phyloP scores from a whole-genome alignment of 352 stramenopile genomes.

The Phytophthora citrophthora region DNA sequence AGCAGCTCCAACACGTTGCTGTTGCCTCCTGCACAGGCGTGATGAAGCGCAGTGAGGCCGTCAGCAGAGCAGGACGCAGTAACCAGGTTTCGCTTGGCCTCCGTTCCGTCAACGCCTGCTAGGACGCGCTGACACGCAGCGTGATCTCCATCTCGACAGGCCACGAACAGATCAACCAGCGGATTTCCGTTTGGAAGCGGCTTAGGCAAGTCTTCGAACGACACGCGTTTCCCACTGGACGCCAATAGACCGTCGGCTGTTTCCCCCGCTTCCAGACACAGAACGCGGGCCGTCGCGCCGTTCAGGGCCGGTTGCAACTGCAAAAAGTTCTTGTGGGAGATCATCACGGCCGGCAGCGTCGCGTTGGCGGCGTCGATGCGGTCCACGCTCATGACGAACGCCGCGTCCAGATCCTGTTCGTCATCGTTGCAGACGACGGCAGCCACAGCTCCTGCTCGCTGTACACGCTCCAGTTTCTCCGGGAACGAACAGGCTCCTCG shows the following conservation, averaged over 20 bases:
- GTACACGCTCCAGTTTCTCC: conserved; percentile 68
- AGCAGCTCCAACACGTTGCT: conserved; percentile 57
- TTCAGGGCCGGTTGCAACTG: conserved; percentile 33
- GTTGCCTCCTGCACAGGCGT: conserved; percentile 52
- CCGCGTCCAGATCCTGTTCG: conserved; percentile 41
- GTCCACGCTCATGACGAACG: conserved; percentile 83
- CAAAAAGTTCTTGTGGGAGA: conserved; percentile 53
- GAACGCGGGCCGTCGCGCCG: conserved; percentile 37
- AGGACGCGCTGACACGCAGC: conserved; percentile 47
- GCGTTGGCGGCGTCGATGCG: conserved; percentile 68
- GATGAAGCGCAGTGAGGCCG: conserved; percentile 54
- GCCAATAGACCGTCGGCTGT: conserved; percentile 40
- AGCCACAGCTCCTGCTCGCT: conserved; percentile 58
- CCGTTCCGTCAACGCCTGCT: conserved; percentile 14
- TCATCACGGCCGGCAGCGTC: conserved; percentile 74
- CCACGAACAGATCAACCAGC: conserved; percentile 22
- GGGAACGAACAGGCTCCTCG: conserved; percentile 74
- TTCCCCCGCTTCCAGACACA: conserved; percentile 57
- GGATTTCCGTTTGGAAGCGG: background rate
- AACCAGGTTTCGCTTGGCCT: conserved; percentile 11
- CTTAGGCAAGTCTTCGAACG: conserved; percentile 27
- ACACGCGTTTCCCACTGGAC: conserved; percentile 23
- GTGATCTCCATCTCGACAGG: conserved; percentile 54
- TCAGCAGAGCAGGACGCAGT: background rate
- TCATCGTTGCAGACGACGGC: conserved; percentile 80